These are phyloP conservation scores for Rhododendron ovatum DNA, from an alignment of 148 eudicot genomes.

Conservation along the genomic window DNA sequence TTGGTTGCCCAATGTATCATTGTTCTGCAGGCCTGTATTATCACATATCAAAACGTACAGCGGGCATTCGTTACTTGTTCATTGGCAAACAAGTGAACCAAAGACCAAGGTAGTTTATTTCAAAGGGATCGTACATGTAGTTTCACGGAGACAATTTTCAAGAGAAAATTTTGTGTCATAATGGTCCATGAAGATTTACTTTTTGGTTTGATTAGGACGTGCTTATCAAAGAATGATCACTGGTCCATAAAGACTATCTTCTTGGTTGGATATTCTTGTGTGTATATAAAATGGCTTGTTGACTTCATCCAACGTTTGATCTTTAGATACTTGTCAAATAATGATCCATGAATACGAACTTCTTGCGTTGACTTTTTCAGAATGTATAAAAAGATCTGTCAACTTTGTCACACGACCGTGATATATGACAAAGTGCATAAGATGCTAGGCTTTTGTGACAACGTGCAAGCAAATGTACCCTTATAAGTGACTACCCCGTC, in stretches of 20 bases:
- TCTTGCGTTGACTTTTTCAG: not conserved
- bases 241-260: not conserved
- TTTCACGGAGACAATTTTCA: not conserved
- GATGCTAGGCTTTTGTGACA: not conserved
- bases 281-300: not conserved
- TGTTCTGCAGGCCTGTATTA: slow-evolving; percentile 73
- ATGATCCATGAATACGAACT: not conserved
- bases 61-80: slow-evolving; percentile 93
- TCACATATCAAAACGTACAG: slow-evolving; percentile 88
- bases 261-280: not conserved
- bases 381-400: not conserved
- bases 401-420: not conserved
- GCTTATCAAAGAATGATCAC: not conserved
- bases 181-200: not conserved
- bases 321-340: not conserved
- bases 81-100: slow-evolving; percentile 90
- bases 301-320: not conserved
- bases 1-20: not conserved
- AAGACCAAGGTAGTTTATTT: slow-evolving; percentile 67
- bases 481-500: not conserved
- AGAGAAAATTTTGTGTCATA: not conserved
- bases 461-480: not conserved
- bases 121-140: not conserved
- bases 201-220: not conserved
- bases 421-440: not conserved